A percentile compares a stretch with the other conserved stretches of the same genome.
Conservation (phyloP, 805 yeast genomes). For the Blastobotrys mokoenaii region DNA sequence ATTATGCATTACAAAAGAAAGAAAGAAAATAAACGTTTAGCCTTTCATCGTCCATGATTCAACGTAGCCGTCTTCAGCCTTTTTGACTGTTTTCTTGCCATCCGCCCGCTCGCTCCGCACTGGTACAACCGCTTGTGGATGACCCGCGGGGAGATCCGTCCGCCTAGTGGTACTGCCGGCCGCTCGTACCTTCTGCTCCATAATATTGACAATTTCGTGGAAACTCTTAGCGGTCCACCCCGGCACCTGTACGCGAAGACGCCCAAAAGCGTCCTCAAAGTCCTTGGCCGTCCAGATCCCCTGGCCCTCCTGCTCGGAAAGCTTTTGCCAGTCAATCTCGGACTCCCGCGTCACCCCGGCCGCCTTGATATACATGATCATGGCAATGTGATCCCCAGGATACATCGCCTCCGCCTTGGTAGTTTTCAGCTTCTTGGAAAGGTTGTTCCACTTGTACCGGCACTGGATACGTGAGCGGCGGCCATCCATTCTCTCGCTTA, state of each 20-base stretch:
- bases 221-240: slow-evolving; percentile 37
- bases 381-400: slow-evolving; percentile 42
- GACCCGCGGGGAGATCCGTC: not conserved
- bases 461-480: slow-evolving; percentile 87
- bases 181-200: slow-evolving; percentile 16
- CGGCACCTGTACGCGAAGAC: slow-evolving; percentile 44
- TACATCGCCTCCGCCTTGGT: slow-evolving; percentile 38
- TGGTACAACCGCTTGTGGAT: not conserved
- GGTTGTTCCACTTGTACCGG: slow-evolving; percentile 89
- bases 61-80: slow-evolving; percentile 1
- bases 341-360: slow-evolving; percentile 30
- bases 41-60: slow-evolving; percentile 3
- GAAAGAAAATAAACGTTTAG: too few species aligned
- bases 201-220: slow-evolving; percentile 23
- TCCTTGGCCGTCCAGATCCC: slow-evolving; percentile 52
- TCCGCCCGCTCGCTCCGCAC: too few species aligned
- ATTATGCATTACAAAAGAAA: too few species aligned
- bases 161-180: not conserved
- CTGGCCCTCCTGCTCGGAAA: slow-evolving; percentile 40
- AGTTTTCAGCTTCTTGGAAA: slow-evolving; percentile 45
- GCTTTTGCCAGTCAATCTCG: slow-evolving; percentile 46
- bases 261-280: slow-evolving; percentile 52
- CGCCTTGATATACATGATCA: slow-evolving; percentile 39
- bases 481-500: slow-evolving; percentile 85
- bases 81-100: too few species aligned